Conservation (phyloP, 2,329 filamentous ascomycete species). For the Talaromyces rugulosus region DNA sequence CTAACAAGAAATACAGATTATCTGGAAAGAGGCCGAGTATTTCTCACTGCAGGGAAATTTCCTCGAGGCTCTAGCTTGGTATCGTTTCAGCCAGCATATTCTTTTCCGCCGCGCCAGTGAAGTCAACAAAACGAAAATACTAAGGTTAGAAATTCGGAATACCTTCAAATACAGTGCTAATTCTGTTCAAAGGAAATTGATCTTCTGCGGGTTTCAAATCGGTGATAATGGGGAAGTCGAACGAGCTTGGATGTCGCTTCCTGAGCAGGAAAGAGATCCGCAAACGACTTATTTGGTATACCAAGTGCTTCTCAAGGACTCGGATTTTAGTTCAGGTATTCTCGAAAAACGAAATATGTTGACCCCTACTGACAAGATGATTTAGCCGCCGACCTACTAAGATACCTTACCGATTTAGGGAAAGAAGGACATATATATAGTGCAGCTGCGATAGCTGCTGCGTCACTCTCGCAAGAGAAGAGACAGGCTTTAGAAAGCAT, state of each 20-base stretch:
- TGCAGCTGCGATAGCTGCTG: constrained; percentile 6
- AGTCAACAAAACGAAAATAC: constrained; percentile 63
- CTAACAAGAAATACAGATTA: constrained; percentile 49
- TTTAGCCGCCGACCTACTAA: constrained; percentile 3
- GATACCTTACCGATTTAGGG: not conserved
- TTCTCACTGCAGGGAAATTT: constrained; percentile 52
- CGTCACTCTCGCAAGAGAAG: not conserved
- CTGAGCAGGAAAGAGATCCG: constrained; percentile 54
- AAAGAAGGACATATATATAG: constrained; percentile 7
- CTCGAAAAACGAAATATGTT: not conserved
- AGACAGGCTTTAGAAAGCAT: constrained; percentile 5
- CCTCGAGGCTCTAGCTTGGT: constrained; percentile 64
- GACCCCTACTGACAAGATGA: not conserved
- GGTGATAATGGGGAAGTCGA: constrained; percentile 47
- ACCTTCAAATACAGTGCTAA: not conserved
- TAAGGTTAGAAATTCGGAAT: constrained; percentile 47
- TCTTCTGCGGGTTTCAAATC: constrained; percentile 63
- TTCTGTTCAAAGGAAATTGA: constrained; percentile 58
- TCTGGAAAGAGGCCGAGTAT: constrained; percentile 75
- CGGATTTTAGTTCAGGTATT: not conserved
- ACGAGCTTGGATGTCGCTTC: constrained; percentile 57
- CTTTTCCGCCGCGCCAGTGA: constrained; percentile 64
- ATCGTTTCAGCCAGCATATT: constrained; percentile 61
- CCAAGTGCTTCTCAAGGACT: constrained; percentile 57
- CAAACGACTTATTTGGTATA: constrained; percentile 72